Percentiles rank a stretch among this genome's conserved stretches.
Evolutionary conservation across 352 stramenopile species (phyloP).

Genomic region (Phytophthora multivora): DNA sequence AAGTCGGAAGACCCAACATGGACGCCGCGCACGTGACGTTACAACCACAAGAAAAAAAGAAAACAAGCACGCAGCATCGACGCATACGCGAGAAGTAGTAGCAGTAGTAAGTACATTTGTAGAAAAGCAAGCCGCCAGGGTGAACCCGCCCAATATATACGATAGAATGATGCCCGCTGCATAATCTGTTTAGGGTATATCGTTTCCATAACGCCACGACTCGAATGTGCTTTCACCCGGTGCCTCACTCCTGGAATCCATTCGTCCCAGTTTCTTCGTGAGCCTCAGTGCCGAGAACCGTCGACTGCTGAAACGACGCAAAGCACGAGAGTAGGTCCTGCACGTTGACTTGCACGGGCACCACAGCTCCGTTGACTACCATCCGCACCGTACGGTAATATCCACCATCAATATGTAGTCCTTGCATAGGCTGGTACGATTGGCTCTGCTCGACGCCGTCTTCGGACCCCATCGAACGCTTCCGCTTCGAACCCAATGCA

Average conservation of each 20-base stretch:
- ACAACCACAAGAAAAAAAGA: conserved; percentile 31
- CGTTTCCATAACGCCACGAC: neutral
- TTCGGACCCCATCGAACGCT: conserved; percentile 18
- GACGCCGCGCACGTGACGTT: conserved; percentile 17
- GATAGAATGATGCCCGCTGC: conserved; percentile 41
- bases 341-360: conserved; percentile 75
- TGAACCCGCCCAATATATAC: conserved; percentile 39
- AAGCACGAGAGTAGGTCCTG: conserved; percentile 62
- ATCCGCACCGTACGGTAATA: conserved; percentile 76
- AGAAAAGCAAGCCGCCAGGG: conserved; percentile 43
- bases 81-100: conserved; percentile 38
- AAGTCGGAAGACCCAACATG: conserved; percentile 28
- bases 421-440: conserved; percentile 11
- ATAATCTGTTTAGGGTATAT: conserved; percentile 15
- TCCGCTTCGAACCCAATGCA: conserved; percentile 25
- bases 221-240: neutral
- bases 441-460: conserved; percentile 20
- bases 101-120: conserved; percentile 56
- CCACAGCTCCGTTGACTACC: conserved; percentile 70
- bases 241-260: neutral
- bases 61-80: conserved; percentile 31
- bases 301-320: conserved; percentile 27
- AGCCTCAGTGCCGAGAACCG: neutral
- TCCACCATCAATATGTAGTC: conserved; percentile 16
- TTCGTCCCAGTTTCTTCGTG: neutral